A percentile compares a stretch with the other conserved stretches of the same genome.
phyloP scores from a whole-genome alignment of 1,284 basidiomycete species.

The Inonotus hispidus region DNA sequence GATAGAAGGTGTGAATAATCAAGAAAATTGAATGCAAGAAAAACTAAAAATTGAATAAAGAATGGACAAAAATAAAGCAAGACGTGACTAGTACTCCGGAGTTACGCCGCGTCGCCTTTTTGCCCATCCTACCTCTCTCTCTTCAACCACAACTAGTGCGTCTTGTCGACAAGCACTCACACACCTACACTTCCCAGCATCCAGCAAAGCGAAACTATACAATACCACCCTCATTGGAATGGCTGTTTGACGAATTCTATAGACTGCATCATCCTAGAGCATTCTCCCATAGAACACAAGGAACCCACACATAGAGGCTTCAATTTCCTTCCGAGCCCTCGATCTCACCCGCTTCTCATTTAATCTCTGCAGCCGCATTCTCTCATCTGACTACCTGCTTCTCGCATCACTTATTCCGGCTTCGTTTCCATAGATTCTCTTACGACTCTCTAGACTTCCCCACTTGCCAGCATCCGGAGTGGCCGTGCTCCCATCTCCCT shows the following conservation, averaged over 20 bases:
- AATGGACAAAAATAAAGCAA: background rate
- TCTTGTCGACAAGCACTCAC: background rate
- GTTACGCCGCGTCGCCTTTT: background rate
- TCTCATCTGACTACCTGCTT: background rate
- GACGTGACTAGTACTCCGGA: background rate
- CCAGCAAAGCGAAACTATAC: background rate
- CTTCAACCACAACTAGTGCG: background rate
- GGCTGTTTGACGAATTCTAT: background rate
- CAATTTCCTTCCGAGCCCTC: background rate
- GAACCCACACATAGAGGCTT: background rate
- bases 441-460: background rate
- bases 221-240: background rate
- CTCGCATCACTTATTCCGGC: background rate
- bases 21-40: background rate
- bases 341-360: background rate
- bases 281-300: background rate
- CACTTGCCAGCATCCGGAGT: background rate
- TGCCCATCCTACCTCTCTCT: background rate
- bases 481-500: background rate
- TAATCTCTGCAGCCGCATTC: background rate
- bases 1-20: background rate
- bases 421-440: background rate
- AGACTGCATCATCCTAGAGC: slow-evolving; percentile 3
- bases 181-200: background rate
- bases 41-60: background rate